Percentiles rank a stretch among this genome's conserved stretches.
These are phyloP conservation scores for Brassica juncea DNA, from an alignment of 345 rosid species.

Conservation along the genomic window DNA sequence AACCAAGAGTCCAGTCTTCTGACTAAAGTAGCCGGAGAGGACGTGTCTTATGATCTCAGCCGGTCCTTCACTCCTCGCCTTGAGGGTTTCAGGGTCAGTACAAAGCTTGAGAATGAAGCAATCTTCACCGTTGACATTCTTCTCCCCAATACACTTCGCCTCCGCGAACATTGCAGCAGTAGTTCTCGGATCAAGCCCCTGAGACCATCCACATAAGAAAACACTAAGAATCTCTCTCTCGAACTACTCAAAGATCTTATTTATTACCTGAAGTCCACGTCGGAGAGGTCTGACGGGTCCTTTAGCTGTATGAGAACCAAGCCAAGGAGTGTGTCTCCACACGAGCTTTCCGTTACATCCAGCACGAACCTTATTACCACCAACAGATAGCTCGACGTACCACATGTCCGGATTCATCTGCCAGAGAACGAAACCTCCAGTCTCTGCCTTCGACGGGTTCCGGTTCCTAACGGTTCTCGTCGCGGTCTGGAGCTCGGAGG, in stretches of 20 bases:
- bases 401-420: conserved; percentile 97
- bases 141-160: conserved; percentile 88
- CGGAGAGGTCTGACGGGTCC: conserved; percentile 92
- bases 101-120: conserved; percentile 84
- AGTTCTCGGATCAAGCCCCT: conserved; percentile 95
- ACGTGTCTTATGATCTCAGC: conserved; percentile 91
- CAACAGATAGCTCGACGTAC: conserved; percentile 91
- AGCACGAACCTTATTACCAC: conserved; percentile 84
- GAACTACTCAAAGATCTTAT: not conserved
- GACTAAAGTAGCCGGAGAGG: conserved; percentile 85
- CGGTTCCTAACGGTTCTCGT: conserved; percentile 70
- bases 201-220: conserved; percentile 25
- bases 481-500: conserved; percentile 73
- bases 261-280: conserved; percentile 80
- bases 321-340: conserved; percentile 96
- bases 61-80: conserved; percentile 85
- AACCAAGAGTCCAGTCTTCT: conserved; percentile 82
- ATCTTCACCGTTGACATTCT: conserved; percentile 74
- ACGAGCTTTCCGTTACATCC: conserved; percentile 92
- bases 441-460: conserved; percentile 58
- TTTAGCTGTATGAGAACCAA: conserved; percentile 82
- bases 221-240: conserved; percentile 10
- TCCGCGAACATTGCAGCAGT: conserved; percentile 82
- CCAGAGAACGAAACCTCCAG: conserved; percentile 96
- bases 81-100: conserved; percentile 71